Base-by-base conservation (phyloP, 139 green algal genomes). In the Trebouxia sp. region DNA sequence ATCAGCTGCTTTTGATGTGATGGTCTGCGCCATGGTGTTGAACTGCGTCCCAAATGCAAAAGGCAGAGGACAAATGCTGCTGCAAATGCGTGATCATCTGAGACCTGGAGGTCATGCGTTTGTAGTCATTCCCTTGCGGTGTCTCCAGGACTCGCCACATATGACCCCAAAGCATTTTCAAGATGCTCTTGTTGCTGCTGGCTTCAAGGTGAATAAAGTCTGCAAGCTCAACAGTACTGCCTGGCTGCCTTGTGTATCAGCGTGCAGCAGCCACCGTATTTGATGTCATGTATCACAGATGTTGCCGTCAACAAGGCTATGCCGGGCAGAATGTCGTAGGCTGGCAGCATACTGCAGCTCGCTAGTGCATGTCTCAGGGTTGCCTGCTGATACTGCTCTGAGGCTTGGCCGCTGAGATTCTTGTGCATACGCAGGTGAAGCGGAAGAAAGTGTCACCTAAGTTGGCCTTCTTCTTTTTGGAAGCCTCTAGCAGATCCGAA, bases 21-120 rank as follows among this genome's bases (percentile, higher is more conserved):
- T 77, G 10, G 69, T 77, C 2, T 77, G 69, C 39, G 43, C 41
- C 42, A 77, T 77, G 69, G 69, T 77, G 41, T 26, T 77, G 26
- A 77, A 77, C n/a, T 77, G 69, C 26, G 69, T 77, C 7, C 69
- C 69, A 8, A 77, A 39, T 41, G 69, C 41, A n/a, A 37, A 48
- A 37, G 11, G 55, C 7, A n/a, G 69, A 24, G 69, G 69, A 39
- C 24, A 32, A 6, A 77, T 77, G 69, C 69, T 77, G 39, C 69
- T 51, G 41, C 53, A 77, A 9, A 55, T 55, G 39, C 35, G 69
- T 6, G 41, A 9, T 6, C 69, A 77, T 41, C n/a, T 77, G 41
- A 22, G 26, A 10, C 20, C 24, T 1, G 42, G 69, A 15, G 69
- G 69, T 12, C 69, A 56, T 55, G 69, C 69, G 12, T 77, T 77